Evolutionary conservation across 257 asterid species (phyloP), one percentile per base, ranked within the genome.

Genomic region (Scutellaria minor): DNA sequence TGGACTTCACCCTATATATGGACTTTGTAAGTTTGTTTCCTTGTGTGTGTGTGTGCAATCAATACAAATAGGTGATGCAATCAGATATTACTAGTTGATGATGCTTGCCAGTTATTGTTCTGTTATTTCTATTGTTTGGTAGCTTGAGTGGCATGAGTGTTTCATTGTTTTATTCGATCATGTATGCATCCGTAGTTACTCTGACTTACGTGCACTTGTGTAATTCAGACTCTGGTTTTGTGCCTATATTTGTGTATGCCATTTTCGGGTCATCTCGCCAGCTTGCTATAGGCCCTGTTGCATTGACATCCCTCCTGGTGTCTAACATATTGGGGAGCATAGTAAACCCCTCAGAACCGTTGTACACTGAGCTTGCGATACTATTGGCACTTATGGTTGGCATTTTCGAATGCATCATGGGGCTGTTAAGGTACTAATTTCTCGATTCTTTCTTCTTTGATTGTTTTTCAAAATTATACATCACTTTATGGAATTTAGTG

Each of bases 231-330:
- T 88, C 99, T 68, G 99, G 99, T 77, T 95, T 95, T 72, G 88
- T 95, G 78, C 99, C 99, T 65, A 86, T 95, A 82, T 95, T 95
- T 78, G 85, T 90, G 67, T 95, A 95, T 71, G 88, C 97, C 71
- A 69, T 95, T 81, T 92, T 95, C 64, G 99, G 99, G 52, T 95
- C 99, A 42, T 95, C 99, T 68, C 96, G 99, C 66, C 99, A 95
- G 90, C 96, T 95, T 78, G 99, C 99, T 22, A 95, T 95, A 40
- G 99, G 99, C 55, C 99, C 99, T 7, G 99, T 95, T 70, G 99
- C 99, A 61, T 76, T 95, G 85, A 90, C 96, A 6, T 95, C 99
- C 66, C 95, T 95, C 79, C 87, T 95, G 71, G 98, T 90, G 58
- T 95, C 99, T 55, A 95, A 95, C 80, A 93, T 92, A 56, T 77